Conservation (phyloP, 805 yeast genomes). For the Metschnikowia peoriensis region DNA sequence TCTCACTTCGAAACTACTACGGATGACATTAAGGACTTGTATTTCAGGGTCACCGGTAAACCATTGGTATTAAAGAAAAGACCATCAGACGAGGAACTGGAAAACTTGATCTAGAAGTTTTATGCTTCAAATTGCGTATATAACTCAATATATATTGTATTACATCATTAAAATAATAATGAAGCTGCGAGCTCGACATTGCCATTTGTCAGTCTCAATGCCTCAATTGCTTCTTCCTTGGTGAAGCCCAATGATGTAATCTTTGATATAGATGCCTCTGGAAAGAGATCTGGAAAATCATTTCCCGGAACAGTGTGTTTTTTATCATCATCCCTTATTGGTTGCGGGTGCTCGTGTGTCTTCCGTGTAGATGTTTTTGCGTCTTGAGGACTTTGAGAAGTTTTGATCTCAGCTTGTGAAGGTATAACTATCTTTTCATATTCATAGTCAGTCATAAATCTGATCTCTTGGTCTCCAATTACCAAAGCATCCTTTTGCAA, state of each 20-base stretch:
- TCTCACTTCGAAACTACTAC: conserved; percentile 96
- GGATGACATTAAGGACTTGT: conserved; percentile 93
- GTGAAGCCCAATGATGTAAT: conserved; percentile 66
- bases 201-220: conserved; percentile 66
- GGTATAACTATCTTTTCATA: conserved; percentile 40
- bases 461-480: conserved; percentile 71
- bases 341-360: background rate
- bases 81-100: conserved; percentile 45
- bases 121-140: background rate
- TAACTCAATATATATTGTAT: background rate
- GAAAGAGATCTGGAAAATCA: background rate
- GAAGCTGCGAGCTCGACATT: conserved; percentile 88
- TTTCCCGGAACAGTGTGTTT: background rate
- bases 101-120: conserved; percentile 5
- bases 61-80: conserved; percentile 85
- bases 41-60: conserved; percentile 87
- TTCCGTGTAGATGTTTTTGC: background rate
- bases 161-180: conserved; percentile 50
- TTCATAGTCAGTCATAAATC: conserved; percentile 72
- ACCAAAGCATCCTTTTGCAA: conserved; percentile 60
- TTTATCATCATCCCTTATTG: background rate
- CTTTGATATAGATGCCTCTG: conserved; percentile 1
- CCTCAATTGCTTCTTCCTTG: conserved; percentile 58
- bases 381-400: background rate
- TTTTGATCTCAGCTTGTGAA: background rate